These are phyloP conservation scores for Ligustrum vulgare DNA, from an alignment of 257 asterid species.

Conservation along the genomic window DNA sequence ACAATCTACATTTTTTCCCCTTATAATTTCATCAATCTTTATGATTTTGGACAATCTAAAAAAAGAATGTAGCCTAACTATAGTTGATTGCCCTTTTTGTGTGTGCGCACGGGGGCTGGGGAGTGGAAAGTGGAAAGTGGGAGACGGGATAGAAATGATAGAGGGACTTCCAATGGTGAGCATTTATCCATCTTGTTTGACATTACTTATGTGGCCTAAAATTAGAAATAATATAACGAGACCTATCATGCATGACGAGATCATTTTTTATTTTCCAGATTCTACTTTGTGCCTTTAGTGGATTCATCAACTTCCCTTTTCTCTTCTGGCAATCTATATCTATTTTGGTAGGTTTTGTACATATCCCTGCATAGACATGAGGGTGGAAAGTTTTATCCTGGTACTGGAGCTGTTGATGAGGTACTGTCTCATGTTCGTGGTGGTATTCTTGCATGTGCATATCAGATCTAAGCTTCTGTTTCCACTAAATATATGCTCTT, in stretches of 20 bases:
- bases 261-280: conserved; percentile 19
- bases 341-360: conserved; percentile 72
- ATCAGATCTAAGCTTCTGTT: conserved; percentile 8
- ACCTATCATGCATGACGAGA: conserved; percentile 16
- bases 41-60: not conserved
- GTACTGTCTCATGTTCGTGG: conserved; percentile 34
- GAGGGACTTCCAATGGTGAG: not conserved
- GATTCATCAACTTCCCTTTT: conserved; percentile 3
- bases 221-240: not conserved
- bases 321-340: conserved; percentile 16
- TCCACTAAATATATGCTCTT: not conserved
- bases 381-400: conserved; percentile 94
- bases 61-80: not conserved
- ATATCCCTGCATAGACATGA: conserved; percentile 94
- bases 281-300: conserved; percentile 9
- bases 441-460: conserved; percentile 1
- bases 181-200: not conserved
- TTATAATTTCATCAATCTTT: not conserved
- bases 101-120: not conserved
- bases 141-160: not conserved
- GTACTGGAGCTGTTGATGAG: conserved; percentile 97
- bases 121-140: not conserved
- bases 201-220: not conserved
- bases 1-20: not conserved
- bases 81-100: not conserved